Evolutionary conservation across 768 basidiomycete genomes (phyloP).

Genomic region (Tylopilus sp.): DNA sequence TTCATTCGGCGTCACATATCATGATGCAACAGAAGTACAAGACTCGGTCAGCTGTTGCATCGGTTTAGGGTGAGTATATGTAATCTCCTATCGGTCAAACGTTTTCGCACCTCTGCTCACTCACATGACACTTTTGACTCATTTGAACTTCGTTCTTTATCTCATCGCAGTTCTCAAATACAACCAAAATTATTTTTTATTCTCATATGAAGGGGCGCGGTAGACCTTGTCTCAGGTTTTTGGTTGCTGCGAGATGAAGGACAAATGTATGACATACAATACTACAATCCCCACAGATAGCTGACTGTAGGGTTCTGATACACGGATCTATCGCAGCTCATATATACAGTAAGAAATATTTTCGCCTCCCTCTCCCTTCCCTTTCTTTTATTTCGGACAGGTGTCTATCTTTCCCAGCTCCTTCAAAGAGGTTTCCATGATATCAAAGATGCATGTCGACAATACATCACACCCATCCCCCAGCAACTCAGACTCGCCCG

Average conservation of each 20-base stretch:
- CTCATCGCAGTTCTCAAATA: background rate
- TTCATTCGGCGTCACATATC: background rate
- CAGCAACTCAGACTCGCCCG: slow-evolving; percentile 6
- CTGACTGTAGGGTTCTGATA: background rate
- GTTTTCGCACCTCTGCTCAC: background rate
- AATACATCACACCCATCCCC: background rate
- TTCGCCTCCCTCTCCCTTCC: background rate
- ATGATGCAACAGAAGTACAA: background rate
- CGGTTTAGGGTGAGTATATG: background rate
- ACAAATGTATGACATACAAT: background rate
- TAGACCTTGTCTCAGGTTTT: background rate
- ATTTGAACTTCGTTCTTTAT: background rate
- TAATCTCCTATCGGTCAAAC: background rate
- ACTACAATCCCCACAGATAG: too few species aligned
- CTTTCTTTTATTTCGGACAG: background rate
- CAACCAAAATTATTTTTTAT: too few species aligned
- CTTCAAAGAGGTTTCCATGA: background rate
- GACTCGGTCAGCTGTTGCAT: background rate
- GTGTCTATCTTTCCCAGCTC: background rate
- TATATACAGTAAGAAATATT: background rate
- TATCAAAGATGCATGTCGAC: background rate
- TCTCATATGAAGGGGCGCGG: background rate
- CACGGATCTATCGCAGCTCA: background rate
- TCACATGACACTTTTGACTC: background rate
- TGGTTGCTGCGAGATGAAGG: background rate